Base-by-base conservation (phyloP, 768 basidiomycete species). In the Psilocybe tampanensis region DNA sequence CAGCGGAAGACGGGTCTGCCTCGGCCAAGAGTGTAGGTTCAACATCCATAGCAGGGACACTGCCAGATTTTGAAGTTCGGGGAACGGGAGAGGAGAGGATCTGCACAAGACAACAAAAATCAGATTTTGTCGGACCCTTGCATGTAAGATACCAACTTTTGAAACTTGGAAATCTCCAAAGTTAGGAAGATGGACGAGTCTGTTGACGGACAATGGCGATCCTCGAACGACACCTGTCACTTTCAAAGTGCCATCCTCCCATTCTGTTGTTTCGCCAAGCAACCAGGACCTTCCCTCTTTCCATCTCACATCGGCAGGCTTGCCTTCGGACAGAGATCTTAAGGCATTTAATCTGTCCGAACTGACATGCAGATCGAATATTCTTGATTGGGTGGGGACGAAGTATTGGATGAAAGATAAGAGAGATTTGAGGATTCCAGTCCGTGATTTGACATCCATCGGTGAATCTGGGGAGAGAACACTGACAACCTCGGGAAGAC, bases 351-450 rank as follows among this genome's bases (percentile, higher is more conserved):
- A 69, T 9, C 82, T 74, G 64, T 96, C 94, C 4, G 89, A 78
- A 21, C 78, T 64, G 1, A 73, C 70, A 52, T 85, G 78, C 44
- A 94, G 72, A 72, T 95, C 93, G 66, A 86, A 90, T 0, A 98
- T 80, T 32, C 88, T 81, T 8, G 80, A 74, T 65, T 95, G 89
- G 21, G 82, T 79, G 2, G 96, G 96, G 58, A 92, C 91, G 71
- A 98, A 99, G 74, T 98, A 98, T 61, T 89, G 88, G 55, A 95
- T 86, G 77, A 98, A 99, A 9, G 95, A 97, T 8, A 96, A 81
- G 4, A 98, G 79, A 1, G 94, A 97, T 74, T 93, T 95, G 54
- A 93, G 74, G 45, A 94, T 81, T 17, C 83, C 84, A 1, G 84
- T 65, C 26, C 84, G 85, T 29, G 83, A 74, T 73, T 94, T 94